Evolutionary conservation across 2,329 filamentous ascomycete species (phyloP), one percentile per base, ranked within the genome.

Genomic region (Cladosporium cucumerinum): DNA sequence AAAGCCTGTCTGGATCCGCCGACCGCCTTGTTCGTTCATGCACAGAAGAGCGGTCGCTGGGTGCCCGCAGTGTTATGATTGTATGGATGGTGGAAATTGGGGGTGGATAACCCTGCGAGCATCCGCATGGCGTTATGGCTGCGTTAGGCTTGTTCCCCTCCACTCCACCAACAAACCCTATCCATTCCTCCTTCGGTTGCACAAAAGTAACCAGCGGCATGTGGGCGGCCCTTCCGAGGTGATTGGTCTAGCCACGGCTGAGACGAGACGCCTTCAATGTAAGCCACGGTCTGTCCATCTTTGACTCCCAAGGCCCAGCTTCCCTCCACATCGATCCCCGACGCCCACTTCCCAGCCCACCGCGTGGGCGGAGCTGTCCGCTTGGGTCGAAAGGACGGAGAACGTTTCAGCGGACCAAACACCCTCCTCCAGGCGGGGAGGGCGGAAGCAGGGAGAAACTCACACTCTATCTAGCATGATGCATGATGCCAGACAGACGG

Each of bases 11-110:
- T 54, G 51, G 18, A 28, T 26, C 28, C 16, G 26, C 51, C 51
- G 51, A 54, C 51, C 51, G 26, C 51, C 25, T 30, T 30, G 26
- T 54, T 30, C 51, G 51, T 30, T 46, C 51, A 32, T 57, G 54
- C 54, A 57, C 54, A 57, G 32, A 57, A 57, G n/a, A 57, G 54
- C 54, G 54, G 54, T 57, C 54, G 54, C 54, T 32, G 54, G 54
- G n/a, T 36, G 32, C 32, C 54, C 54, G 32, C 54, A 57, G 54
- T 25, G 54, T 23, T 18, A 16, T 21, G 21, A 32, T 46, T 46
- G n/a, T 46, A 21, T 2, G n/a, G 18, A 46, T 21, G 30, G 30
- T 39, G 30, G 32, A 34, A 16, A 34, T 25, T 36, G 30, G 30
- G n/a, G 32, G 30, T 3, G 32, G 12, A 23, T 5, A 1, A 36